phyloP scores from a whole-genome alignment of 306 rosid species.

The Castanea sativa region DNA sequence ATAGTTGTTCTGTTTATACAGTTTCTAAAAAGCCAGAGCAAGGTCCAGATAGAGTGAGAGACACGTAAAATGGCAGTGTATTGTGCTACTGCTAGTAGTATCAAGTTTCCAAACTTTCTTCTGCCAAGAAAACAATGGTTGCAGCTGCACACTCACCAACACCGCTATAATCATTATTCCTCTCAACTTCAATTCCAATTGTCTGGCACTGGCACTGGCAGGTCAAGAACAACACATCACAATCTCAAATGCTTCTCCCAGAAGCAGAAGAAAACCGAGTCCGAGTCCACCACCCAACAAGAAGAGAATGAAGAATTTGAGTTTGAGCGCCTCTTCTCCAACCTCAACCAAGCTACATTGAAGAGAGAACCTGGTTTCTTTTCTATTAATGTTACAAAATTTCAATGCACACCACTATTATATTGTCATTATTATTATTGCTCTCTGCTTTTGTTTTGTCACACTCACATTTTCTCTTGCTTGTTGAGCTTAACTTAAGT shows the following conservation, averaged over 20 bases:
- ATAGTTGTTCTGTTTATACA: background rate
- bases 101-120: slow-evolving; percentile 7
- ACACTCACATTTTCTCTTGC: background rate
- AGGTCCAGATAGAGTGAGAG: too few species aligned
- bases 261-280: slow-evolving; percentile 29
- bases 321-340: slow-evolving; percentile 66
- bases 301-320: slow-evolving; percentile 20
- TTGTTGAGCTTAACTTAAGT: background rate
- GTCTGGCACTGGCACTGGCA: background rate
- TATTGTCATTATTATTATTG: background rate
- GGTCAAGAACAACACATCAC: slow-evolving; percentile 8
- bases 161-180: background rate
- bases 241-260: slow-evolving; percentile 36
- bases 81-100: slow-evolving; percentile 7
- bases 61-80: slow-evolving; percentile 4
- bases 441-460: background rate
- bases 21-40: background rate
- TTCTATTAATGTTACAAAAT: background rate
- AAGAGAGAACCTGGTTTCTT: slow-evolving; percentile 72
- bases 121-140: slow-evolving; percentile 19
- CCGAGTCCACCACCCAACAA: slow-evolving; percentile 28
- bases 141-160: background rate
- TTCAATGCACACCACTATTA: too few species aligned
- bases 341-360: slow-evolving; percentile 63
- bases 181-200: slow-evolving; percentile 11